Evolutionary conservation across 345 rosid genomes (phyloP), one percentile per base, ranked within the genome.

Genomic region (Moringa oleifera): DNA sequence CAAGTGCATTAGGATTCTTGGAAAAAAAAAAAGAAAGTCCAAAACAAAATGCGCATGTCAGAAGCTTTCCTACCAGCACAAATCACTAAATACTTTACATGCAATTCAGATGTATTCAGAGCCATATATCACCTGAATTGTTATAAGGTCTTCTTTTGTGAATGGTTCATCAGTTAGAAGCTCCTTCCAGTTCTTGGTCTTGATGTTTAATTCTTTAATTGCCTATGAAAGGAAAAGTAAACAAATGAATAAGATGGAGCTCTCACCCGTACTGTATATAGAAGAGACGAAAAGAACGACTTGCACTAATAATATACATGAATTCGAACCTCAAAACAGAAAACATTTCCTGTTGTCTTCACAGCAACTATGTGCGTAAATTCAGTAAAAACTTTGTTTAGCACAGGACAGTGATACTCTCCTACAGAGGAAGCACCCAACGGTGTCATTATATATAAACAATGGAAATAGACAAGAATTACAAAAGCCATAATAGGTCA

Each of bases 361-460:
- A 94, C 88, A 57, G 99, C 91, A 78, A 94, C 90, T 20, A 88
- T 88, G 71, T 86, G 97, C 0, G 96, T 86, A 57, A 79, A 94
- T 63, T 90, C 99, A 6, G 99, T 90, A 58, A 90, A 90, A 67
- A 90, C 97, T 71, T 94, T 90, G 82, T 86, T 88, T 54, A 94
- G 76, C 61, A 94, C 95, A 7, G 99, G 96, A 61, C 96, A 94
- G 58, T 88, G 90, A 64, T 59, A 88, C 80, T 90, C 99, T 65
- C 95, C 97, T 90, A 76, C 74, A 68, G 50, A 66, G 57, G 25
- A 49, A 61, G 25, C 19, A 59, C 52, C 33, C 1, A 67, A 51
- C 17, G 41, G 13, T 53, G 20, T 9, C 15, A 66, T 22, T 23
- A 63, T 62, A 19, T 28, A 21, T n/a, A 62, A 28, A 33, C 20